Conservation (phyloP, 768 basidiomycete species). For the Boletus vinaceobasis region DNA sequence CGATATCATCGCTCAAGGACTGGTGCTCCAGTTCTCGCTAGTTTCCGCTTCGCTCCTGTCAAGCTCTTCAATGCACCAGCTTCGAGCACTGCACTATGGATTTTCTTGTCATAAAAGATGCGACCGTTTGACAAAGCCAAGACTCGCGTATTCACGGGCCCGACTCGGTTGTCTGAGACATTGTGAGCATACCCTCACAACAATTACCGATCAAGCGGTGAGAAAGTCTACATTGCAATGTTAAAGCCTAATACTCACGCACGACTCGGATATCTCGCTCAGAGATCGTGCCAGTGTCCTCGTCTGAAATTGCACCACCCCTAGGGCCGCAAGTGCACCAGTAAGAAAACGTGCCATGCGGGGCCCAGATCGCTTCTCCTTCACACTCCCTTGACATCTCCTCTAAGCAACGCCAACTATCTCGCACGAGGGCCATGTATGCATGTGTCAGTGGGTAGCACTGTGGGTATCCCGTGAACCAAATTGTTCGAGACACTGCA, state of each 20-base stretch:
- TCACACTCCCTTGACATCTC: slow-evolving; percentile 6
- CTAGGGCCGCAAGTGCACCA: not conserved
- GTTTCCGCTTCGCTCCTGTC: slow-evolving; percentile 18
- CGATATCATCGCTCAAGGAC: slow-evolving; percentile 26
- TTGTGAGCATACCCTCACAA: not conserved
- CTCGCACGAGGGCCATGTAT: not conserved
- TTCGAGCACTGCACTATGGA: slow-evolving; percentile 1
- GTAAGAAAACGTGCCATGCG: not conserved
- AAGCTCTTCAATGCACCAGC: slow-evolving; percentile 1
- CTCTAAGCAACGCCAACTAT: not conserved
- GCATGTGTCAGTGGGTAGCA: slow-evolving; percentile 2
- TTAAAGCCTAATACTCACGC: slow-evolving; percentile 14
- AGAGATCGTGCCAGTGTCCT: slow-evolving; percentile 1
- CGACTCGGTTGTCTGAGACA: not conserved
- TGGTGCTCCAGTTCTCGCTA: slow-evolving; percentile 8
- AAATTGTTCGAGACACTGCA: slow-evolving; percentile 1
- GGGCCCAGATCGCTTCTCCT: not conserved
- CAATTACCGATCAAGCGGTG: slow-evolving; percentile 15
- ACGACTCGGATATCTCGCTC: not conserved
- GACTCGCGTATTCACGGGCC: not conserved
- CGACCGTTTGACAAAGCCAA: not conserved
- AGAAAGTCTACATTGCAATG: slow-evolving; percentile 13
- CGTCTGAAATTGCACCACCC: not conserved
- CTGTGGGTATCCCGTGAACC: slow-evolving; percentile 2
- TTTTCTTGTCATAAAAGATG: slow-evolving; percentile 1